Evolutionary conservation across 176 grass and related monocot genomes (phyloP), one percentile per base, ranked within the genome.

Genomic region (Echinochloa phyllopogon): DNA sequence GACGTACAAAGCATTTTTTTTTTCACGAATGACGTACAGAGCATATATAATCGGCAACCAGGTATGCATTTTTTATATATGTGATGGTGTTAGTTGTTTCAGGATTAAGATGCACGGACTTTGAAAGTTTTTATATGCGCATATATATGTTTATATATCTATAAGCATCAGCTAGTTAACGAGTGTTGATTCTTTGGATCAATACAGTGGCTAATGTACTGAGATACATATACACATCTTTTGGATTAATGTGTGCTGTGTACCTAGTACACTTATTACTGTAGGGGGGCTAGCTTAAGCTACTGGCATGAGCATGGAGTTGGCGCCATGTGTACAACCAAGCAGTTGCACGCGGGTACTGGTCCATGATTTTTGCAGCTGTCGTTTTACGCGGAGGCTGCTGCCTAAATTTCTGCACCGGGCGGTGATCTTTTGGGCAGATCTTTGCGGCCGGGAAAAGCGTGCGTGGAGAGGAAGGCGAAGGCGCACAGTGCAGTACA

Each of bases 361-460:
- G 4, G 9, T 27, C 61, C 61, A 21, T 38, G 6, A 43, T 75
- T 50, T 50, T 52, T 36, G 78, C 69, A 21, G 53, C 10, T 74
- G 65, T 65, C n/a, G 71, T 76, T 53, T 38, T n/a, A 10, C 8
- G 23, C 14, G 15, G 27, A 3, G 6, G 63, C 33, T 3, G 29
- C 42, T 69, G 76, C 88, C 83, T 82, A 55, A 77, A 38, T 82
- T 86, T 86, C 71, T 65, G 83, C 52, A 82, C 70, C 77, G 15
- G 57, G 5, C 21, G 56, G 85, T 33, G 71, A 83, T 86, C 79
- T 69, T 80, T 88, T 88, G 75, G 71, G 68, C 87, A 88, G 81
- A 81, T 81, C 78, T 55, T 55, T 10, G 18, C 8, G 41, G 75
- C 18, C 17, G 12, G 37, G 0, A 1, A 23, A 52, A 8, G 45